Conservation (phyloP, 345 rosid species). For the Rhodamnia rubescens region DNA sequence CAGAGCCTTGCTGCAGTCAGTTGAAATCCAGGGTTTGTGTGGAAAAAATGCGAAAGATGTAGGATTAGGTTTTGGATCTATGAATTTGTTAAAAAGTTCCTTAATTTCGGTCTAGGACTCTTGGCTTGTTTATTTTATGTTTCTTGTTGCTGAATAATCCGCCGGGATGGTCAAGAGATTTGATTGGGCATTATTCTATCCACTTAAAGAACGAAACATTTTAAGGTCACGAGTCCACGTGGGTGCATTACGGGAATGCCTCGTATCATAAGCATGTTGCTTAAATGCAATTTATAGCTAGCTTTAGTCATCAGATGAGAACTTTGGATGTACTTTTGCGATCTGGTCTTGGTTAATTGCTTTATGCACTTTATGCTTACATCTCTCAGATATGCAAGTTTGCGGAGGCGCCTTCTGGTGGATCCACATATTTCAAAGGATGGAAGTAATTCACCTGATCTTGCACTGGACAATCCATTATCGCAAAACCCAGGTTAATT, state of each 20-base stretch:
- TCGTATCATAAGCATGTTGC: neutral
- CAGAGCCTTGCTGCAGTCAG: neutral
- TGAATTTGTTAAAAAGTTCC: neutral
- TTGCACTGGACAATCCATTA: conserved; percentile 75
- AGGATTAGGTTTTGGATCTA: neutral
- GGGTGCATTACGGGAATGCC: neutral
- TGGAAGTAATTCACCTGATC: conserved; percentile 52
- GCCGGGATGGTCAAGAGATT: neutral
- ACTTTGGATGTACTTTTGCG: neutral
- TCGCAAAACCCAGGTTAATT: conserved; percentile 89
- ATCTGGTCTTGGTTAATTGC: neutral
- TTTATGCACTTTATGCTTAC: neutral
- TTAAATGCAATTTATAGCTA: neutral
- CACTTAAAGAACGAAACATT: neutral
- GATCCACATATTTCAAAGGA: conserved; percentile 68
- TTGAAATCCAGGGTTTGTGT: neutral
- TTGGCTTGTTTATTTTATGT: neutral
- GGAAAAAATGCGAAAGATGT: neutral
- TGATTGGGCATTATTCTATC: neutral
- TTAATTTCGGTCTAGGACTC: neutral
- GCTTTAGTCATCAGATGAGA: neutral
- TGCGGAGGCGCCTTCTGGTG: conserved; percentile 66
- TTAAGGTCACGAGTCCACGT: neutral
- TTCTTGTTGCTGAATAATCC: neutral
- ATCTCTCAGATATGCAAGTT: conserved; percentile 59